Conservation (phyloP, 192 early-diverging fungal genomes). For the Coemansia guatemalensis region DNA sequence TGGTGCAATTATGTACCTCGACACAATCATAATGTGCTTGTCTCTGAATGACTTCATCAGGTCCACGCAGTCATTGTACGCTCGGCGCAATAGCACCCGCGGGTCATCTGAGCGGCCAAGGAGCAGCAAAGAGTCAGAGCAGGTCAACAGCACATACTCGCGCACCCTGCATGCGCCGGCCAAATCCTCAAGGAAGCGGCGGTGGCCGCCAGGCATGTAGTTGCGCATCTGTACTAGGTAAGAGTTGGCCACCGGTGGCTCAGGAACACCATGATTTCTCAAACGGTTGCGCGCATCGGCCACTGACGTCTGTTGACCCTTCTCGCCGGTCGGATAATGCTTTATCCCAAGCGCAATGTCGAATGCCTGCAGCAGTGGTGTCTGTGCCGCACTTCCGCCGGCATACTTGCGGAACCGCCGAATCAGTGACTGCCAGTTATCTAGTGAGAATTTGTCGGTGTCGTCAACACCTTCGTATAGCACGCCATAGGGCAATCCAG, state of each 20-base stretch:
- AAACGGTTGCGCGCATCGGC: constrained; percentile 33
- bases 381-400: constrained; percentile 94
- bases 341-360: constrained; percentile 88
- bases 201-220: constrained; percentile 88
- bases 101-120: constrained; percentile 16
- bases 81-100: constrained; percentile 54
- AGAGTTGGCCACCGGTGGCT: constrained; percentile 61
- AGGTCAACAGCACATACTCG: constrained; percentile 58
- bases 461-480: constrained; percentile 89
- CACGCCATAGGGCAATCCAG: constrained; percentile 82
- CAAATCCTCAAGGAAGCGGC: constrained; percentile 79
- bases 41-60: constrained; percentile 86
- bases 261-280: constrained; percentile 17
- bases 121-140: constrained; percentile 36
- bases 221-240: constrained; percentile 86
- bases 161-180: constrained; percentile 66
- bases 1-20: constrained; percentile 86
- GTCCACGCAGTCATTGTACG: constrained; percentile 80
- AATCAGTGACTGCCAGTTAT: constrained; percentile 56
- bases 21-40: constrained; percentile 90
- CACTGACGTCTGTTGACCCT: constrained; percentile 38
- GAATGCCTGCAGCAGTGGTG: constrained; percentile 85
- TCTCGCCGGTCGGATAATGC: constrained; percentile 74
- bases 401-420: constrained; percentile 72
- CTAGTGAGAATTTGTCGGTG: constrained; percentile 46